Evolutionary conservation across 2,329 filamentous ascomycete genomes (phyloP), one percentile per base, ranked within the genome.

Genomic region (Colletotrichum shisoi): DNA sequence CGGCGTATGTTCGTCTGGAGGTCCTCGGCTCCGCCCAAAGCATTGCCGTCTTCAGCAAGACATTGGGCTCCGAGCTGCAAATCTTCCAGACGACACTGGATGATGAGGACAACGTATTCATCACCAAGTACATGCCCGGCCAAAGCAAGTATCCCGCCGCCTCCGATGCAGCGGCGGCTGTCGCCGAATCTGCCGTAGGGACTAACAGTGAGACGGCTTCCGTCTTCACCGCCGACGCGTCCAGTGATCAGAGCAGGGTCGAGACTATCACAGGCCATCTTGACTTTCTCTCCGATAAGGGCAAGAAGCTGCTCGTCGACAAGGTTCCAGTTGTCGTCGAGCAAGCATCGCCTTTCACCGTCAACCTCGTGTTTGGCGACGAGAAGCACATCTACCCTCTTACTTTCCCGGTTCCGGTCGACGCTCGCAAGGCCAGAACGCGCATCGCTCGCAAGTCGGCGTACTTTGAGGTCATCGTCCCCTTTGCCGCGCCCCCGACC

Each of bases 401-500:
- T 2, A 73, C 70, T 1, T 85, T 81, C 59, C 80, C 81, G 0
- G 60, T 76, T 0, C 81, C 82, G 0, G 72, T 84, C 11, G 71
- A 72, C 15, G 74, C 75, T 15, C 73, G 75, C 4, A 73, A 71
- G 9, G 75, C 74, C 69, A 79, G 73, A 64, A 79, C 75, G 1
- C 79, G 79, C 13, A 74, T 84, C 27, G 81, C 79, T 42, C 78
- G 82, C 39, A 80, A 73, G 24, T 80, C 81, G 2, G 73, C 73
- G 11, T 84, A 82, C 67, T 70, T 84, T 37, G 82, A 84, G 66
- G 71, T 84, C 34, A 73, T 81, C 42, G 81, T 77, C 3, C 72
- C 71, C 7, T 31, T 79, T 2, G 75, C 76, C 0, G 68, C 74
- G 8, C 75, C 78, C 5, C 15, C 60, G 5, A 60, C 34, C 19